Evolutionary conservation across 1,284 basidiomycete genomes (phyloP), one percentile per base, ranked within the genome.

Genomic region (Tetrapyrgos nigripes): DNA sequence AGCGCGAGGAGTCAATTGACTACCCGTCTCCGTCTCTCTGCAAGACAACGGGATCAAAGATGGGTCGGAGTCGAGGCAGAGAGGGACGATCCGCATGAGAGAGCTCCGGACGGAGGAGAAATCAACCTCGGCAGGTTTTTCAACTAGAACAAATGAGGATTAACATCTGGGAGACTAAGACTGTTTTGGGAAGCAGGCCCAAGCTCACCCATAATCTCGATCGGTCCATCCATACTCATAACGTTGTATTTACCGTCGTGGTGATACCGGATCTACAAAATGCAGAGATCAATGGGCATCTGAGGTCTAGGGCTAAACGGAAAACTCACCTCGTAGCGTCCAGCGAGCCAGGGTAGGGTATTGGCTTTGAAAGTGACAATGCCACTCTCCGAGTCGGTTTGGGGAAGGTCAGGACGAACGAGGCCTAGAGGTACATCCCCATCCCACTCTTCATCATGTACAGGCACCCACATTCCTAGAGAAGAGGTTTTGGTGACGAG

Each of bases 221-320:
- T 78, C 1, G 94, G 93, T 1, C 88, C 88, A 55, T 91, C 87
- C 50, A 90, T 74, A 55, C 88, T 87, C 83, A 99, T 92, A 57
- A 99, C 97, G 71, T 96, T 97, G 77, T 99, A 94, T 74, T 97
- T 98, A 49, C 94, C 93, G 71, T 94, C 92, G 67, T 96, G 94
- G 71, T 97, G 94, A 69, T 93, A 93, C 2, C 91, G 87, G 60
- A 90, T 77, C 89, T 91, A 62, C 28, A 33, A 19, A 14, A 5
- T 48, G 11, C 28, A 68, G 59, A 57, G 55, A 60, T 29, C 23
- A 35, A 33, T 24, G 10, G 46, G 45, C 35, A n/a, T 19, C 19
- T 4, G 37, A 6, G 14, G 19, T 33, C 14, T n/a, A 40, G 21
- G 40, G n/a, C n/a, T n/a, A n/a, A 28, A 27, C 19, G 9, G n/a